Evolutionary conservation across 768 basidiomycete species (phyloP), one percentile per base, ranked within the genome.

Genomic region (Collybia nuda): DNA sequence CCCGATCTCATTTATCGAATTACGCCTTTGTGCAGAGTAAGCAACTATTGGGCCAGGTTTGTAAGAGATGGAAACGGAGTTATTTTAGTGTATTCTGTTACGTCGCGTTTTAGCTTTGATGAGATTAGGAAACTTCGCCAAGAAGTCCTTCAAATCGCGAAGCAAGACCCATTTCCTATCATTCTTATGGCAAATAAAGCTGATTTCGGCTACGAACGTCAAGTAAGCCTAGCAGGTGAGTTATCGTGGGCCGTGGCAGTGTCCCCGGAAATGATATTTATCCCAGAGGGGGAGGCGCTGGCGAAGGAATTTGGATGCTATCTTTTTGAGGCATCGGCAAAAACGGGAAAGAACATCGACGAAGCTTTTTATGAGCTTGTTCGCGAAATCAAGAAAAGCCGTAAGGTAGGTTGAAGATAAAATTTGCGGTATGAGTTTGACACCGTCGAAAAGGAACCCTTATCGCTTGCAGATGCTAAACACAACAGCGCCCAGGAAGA

Each of bases 31-130:
- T n/a, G n/a, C n/a, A n/a, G n/a, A n/a, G n/a, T n/a, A n/a, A n/a
- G n/a, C n/a, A n/a, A n/a, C n/a, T n/a, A n/a, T n/a, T n/a, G n/a
- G n/a, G n/a, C n/a, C n/a, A n/a, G n/a, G n/a, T n/a, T n/a, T n/a
- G n/a, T n/a, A n/a, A n/a, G n/a, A n/a, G 93, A 93, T 23, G 96
- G 96, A 51, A 95, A 98, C 69, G 96, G 95, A 7, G 98, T 98
- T 78, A 81, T 98, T 37, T 85, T 98, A 54, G 93, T 98, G 52
- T 98, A 98, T 71, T 93, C 93, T 44, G 97, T 97, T 71, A 97
- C 96, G 14, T 94, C 93, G 23, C 87, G 95, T 59, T 88, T 91
- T 68, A 96, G 94, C 41, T 98, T 98, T 64, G 93, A 97, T 69
- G 93, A 98, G 79, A 94, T 98, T 63, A 88, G 83, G 67, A 89